Percentiles rank a stretch among this genome's conserved stretches.
phyloP scores from a whole-genome alignment of 371 early-diverging fungal species.

The Astathelohania contejeani region DNA sequence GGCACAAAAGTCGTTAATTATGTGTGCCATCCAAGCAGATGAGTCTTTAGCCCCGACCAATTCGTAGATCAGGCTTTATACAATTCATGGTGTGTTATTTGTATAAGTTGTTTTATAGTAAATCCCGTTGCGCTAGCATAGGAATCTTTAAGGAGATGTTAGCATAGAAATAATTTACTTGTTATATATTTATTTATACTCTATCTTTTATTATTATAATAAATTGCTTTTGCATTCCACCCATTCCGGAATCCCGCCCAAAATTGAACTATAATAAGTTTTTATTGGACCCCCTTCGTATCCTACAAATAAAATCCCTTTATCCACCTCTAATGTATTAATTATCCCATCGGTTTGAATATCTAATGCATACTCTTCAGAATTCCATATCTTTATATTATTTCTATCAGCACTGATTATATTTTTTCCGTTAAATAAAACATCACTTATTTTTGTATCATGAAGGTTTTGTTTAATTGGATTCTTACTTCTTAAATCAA shows the following conservation, averaged over 20 bases:
- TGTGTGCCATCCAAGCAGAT: too few relatives aligned
- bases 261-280: conserved; percentile 68
- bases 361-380: conserved; percentile 65
- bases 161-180: too few relatives aligned
- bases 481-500: conserved; percentile 69
- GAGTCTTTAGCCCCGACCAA: too few relatives aligned
- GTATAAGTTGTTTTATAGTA: too few relatives aligned
- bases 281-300: conserved; percentile 80
- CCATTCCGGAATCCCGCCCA: conserved; percentile 88
- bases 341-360: conserved; percentile 73
- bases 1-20: too few relatives aligned
- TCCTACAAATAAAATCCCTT: conserved; percentile 76
- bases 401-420: conserved; percentile 71
- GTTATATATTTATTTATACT: too few relatives aligned
- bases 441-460: conserved; percentile 73
- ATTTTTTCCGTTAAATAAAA: conserved; percentile 66
- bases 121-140: too few relatives aligned
- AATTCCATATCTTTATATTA: conserved; percentile 74
- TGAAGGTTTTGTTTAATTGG: conserved; percentile 85
- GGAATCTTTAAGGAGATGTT: too few relatives aligned
- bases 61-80: too few relatives aligned
- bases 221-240: too few relatives aligned
- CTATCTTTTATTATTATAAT: too few relatives aligned
- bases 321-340: conserved; percentile 66
- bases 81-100: too few relatives aligned